phyloP scores from a whole-genome alignment of 352 stramenopile genomes.

The Phytophthora capsici region DNA sequence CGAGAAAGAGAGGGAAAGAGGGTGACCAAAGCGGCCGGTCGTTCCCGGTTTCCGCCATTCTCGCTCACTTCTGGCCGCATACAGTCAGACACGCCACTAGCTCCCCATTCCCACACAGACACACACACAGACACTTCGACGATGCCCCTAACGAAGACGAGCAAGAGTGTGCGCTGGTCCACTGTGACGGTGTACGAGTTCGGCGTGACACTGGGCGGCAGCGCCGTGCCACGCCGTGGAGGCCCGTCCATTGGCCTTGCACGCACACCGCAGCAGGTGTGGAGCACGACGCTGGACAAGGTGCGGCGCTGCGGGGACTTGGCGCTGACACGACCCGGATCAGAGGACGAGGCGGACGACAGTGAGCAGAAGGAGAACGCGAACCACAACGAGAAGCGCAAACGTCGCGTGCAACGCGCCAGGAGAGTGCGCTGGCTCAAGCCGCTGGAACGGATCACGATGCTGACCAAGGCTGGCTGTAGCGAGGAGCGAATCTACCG shows the following conservation, averaged over 20 bases:
- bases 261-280: slow-evolving; percentile 45
- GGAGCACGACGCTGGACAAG: slow-evolving; percentile 54
- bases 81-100: background rate
- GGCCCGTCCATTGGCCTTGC: slow-evolving; percentile 61
- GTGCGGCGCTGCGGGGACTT: slow-evolving; percentile 34
- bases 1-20: slow-evolving; percentile 16
- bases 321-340: slow-evolving; percentile 19
- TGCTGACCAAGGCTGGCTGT: slow-evolving; percentile 65
- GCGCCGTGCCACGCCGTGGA: slow-evolving; percentile 52
- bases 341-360: background rate
- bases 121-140: background rate
- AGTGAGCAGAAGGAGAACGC: slow-evolving; percentile 12
- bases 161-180: slow-evolving; percentile 62
- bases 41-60: slow-evolving; percentile 8
- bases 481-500: slow-evolving; percentile 66
- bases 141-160: slow-evolving; percentile 15
- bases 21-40: no score
- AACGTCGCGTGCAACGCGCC: slow-evolving; percentile 17
- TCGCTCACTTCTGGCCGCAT: slow-evolving; percentile 1
- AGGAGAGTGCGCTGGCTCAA: slow-evolving; percentile 63
- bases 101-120: background rate
- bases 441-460: slow-evolving; percentile 59
- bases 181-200: slow-evolving; percentile 76
- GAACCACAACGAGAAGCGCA: slow-evolving; percentile 15
- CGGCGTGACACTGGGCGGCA: slow-evolving; percentile 58